These are phyloP conservation scores for Pseudogymnoascus sp. DNA, from an alignment of 2,329 filamentous ascomycete species.

Conservation along the genomic window DNA sequence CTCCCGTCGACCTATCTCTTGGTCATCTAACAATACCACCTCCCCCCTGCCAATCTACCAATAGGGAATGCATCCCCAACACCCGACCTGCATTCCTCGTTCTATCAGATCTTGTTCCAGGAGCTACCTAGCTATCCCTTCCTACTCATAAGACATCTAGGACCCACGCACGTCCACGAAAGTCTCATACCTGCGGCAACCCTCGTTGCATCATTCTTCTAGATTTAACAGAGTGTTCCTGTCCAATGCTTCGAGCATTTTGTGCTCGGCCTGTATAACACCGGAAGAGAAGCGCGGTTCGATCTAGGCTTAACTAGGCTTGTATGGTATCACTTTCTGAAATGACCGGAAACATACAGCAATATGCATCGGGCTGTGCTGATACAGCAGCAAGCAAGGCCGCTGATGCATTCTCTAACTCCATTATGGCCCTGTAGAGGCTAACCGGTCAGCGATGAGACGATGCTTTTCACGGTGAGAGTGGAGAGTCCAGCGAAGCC, in stretches of 20 bases:
- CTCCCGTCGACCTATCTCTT: background rate
- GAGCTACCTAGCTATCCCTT: background rate
- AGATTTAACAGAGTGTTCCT: background rate
- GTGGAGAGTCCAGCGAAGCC: background rate
- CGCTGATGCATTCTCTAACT: background rate
- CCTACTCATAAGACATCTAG: background rate
- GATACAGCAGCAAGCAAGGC: background rate
- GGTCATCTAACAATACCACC: background rate
- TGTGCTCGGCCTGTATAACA: background rate
- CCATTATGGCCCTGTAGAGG: background rate
- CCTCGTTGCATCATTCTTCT: background rate
- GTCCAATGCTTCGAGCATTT: background rate
- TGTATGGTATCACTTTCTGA: background rate
- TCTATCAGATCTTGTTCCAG: background rate
- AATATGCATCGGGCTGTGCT: background rate
- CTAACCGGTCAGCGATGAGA: background rate
- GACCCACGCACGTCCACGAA: background rate
- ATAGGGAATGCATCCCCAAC: background rate
- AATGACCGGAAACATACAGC: background rate
- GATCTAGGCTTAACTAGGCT: background rate
- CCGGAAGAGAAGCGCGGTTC: background rate
- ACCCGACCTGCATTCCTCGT: background rate
- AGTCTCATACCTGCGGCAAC: background rate
- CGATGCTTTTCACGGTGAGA: background rate
- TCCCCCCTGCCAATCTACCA: background rate